Conservation (phyloP, 305 asterid species). For the Petunia hybrid region DNA sequence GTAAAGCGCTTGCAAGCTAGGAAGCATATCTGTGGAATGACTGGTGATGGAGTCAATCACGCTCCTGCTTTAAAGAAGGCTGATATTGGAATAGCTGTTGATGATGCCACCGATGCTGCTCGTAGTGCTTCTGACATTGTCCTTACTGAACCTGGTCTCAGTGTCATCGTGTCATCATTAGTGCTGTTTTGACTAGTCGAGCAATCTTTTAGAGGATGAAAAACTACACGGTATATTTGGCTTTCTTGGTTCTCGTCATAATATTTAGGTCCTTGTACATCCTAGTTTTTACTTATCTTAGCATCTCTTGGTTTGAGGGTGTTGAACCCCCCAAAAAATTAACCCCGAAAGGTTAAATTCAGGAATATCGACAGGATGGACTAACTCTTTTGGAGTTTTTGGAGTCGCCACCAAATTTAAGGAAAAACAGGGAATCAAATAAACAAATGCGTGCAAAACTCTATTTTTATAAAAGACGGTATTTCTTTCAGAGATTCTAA, state of each 20-base stretch:
- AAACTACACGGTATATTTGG: slow-evolving; percentile 83
- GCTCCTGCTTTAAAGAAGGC: slow-evolving; percentile 99
- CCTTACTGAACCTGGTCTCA: slow-evolving; percentile 98
- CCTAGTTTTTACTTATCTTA: neutral
- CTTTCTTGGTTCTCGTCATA: neutral
- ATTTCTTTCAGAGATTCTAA: too few relatives aligned
- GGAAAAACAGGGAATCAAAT: too few relatives aligned
- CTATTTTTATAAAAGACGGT: too few relatives aligned
- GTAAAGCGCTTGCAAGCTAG: slow-evolving; percentile 98
- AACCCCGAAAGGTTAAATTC: too few relatives aligned
- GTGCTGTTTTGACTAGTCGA: slow-evolving; percentile 97
- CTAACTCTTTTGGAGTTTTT: too few relatives aligned
- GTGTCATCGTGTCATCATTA: slow-evolving; percentile 92
- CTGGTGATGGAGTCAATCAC: slow-evolving; percentile 98
- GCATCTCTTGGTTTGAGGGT: slow-evolving; percentile 8
- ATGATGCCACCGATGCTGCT: slow-evolving; percentile 99
- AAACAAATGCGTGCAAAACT: too few relatives aligned
- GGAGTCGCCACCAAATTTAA: too few relatives aligned
- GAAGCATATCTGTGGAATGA: slow-evolving; percentile 99
- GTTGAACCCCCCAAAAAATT: too few relatives aligned
- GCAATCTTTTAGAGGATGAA: slow-evolving; percentile 99
- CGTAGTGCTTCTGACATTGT: slow-evolving; percentile 99
- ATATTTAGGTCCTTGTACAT: neutral
- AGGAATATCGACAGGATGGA: too few relatives aligned
- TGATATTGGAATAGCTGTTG: slow-evolving; percentile 98